phyloP scores from a whole-genome alignment of 371 early-diverging fungal genomes.

The Mucor sp. region DNA sequence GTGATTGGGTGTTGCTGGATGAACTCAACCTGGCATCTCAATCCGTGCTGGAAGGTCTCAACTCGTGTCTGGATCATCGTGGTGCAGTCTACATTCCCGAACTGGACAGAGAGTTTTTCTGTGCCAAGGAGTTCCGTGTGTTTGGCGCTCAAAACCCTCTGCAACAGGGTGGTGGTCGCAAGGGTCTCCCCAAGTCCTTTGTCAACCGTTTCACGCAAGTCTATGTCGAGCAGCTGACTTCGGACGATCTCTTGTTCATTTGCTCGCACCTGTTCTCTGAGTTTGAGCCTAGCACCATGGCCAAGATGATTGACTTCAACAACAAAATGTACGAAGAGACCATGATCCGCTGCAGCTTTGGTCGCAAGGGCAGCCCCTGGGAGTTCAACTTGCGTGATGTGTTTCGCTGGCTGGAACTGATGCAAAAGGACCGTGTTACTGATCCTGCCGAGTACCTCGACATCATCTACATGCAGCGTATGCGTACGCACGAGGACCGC shows the following conservation, averaged over 20 bases:
- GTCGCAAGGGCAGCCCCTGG: conserved; percentile 92
- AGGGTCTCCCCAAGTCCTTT: conserved; percentile 98
- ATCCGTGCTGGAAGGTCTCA: conserved; percentile 99
- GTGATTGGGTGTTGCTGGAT: conserved; percentile 99
- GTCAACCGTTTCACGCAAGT: conserved; percentile 98
- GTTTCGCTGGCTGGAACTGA: conserved; percentile 91
- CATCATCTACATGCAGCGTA: conserved; percentile 84
- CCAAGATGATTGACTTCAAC: conserved; percentile 89
- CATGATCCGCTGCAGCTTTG: conserved; percentile 81
- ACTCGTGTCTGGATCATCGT: conserved; percentile 99
- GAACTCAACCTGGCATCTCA: conserved; percentile 99
- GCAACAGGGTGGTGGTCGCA: conserved; percentile 97
- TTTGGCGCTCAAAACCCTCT: conserved; percentile 99
- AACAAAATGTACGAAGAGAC: conserved; percentile 82
- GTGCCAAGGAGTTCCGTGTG: conserved; percentile 86
- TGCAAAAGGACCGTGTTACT: conserved; percentile 50
- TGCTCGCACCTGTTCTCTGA: conserved; percentile 70
- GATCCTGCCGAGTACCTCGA: conserved; percentile 79
- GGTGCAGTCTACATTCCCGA: conserved; percentile 95
- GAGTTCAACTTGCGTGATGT: conserved; percentile 98
- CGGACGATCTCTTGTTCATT: conserved; percentile 81
- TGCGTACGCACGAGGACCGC: conserved; percentile 86
- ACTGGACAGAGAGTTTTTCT: conserved; percentile 83
- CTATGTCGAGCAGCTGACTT: conserved; percentile 82
- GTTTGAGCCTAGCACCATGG: conserved; percentile 47